Conservation (phyloP, 805 yeast species). For the Kregervanrija delftensis region DNA sequence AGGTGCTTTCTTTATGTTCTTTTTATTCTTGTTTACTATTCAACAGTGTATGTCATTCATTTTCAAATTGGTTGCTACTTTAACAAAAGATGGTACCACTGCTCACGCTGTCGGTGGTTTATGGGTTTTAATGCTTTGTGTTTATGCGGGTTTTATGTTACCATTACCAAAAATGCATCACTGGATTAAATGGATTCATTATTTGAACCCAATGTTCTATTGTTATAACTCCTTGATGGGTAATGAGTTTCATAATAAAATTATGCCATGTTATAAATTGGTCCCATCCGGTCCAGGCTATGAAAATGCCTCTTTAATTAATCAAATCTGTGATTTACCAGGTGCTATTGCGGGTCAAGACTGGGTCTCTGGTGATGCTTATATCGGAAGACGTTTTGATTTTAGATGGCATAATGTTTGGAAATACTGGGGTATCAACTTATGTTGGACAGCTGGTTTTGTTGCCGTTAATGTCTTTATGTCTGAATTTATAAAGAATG, state of each 20-base stretch:
- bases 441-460: conserved; percentile 41
- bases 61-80: conserved; percentile 47
- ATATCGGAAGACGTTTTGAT: conserved; percentile 28
- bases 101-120: conserved; percentile 52
- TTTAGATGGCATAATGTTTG: conserved; percentile 36
- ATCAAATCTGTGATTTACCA: conserved; percentile 42
- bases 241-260: conserved; percentile 48
- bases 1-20: conserved; percentile 48
- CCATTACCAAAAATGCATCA: conserved; percentile 41
- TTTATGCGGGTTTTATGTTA: conserved; percentile 47
- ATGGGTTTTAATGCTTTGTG: conserved; percentile 49
- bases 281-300: conserved; percentile 54
- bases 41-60: conserved; percentile 48
- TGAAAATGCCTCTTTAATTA: conserved; percentile 31
- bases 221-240: conserved; percentile 48
- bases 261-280: conserved; percentile 41
- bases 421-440: conserved; percentile 41
- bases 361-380: conserved; percentile 29
- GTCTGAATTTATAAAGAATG: conserved; percentile 27
- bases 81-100: conserved; percentile 45
- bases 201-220: conserved; percentile 40
- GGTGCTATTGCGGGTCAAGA: conserved; percentile 36
- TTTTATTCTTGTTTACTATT: conserved; percentile 32
- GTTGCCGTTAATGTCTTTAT: conserved; percentile 25
- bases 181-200: conserved; percentile 53